Percentiles rank a stretch among this genome's conserved stretches.
These are phyloP conservation scores for Vigna reflexopilosa DNA, from an alignment of 306 rosid species.

Conservation along the genomic window DNA sequence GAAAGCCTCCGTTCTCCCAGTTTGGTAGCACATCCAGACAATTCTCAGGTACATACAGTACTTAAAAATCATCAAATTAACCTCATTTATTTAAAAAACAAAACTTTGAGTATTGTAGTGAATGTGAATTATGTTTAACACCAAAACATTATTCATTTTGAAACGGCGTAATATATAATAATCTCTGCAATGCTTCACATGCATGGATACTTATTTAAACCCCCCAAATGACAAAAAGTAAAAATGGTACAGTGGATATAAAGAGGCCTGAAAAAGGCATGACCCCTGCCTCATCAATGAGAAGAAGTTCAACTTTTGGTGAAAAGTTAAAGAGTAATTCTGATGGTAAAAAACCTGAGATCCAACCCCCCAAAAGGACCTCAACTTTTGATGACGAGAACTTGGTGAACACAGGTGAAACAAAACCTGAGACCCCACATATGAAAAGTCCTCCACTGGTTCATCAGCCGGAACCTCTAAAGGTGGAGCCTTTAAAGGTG, in stretches of 20 bases:
- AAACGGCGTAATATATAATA: neutral
- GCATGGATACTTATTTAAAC: constrained; percentile 48
- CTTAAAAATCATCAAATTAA: too few relatives aligned
- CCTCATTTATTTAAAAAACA: too few relatives aligned
- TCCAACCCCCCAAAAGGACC: constrained; percentile 33
- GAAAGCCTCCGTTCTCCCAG: constrained; percentile 40
- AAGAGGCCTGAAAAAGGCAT: constrained; percentile 50
- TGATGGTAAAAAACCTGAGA: constrained; percentile 45
- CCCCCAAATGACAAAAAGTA: constrained; percentile 41
- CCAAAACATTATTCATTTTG: too few relatives aligned
- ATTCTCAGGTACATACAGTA: constrained; percentile 55
- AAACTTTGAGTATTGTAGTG: too few relatives aligned
- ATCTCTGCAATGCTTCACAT: constrained; percentile 22
- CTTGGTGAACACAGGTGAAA: constrained; percentile 24
- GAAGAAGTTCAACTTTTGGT: constrained; percentile 42
- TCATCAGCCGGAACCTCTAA: constrained; percentile 38
- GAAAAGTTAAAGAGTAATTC: constrained; percentile 23
- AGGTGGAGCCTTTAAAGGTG: constrained; percentile 31
- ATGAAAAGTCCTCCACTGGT: constrained; percentile 12
- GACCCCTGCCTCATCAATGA: constrained; percentile 47
- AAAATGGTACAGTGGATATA: constrained; percentile 29
- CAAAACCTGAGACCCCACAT: constrained; percentile 42
- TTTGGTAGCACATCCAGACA: constrained; percentile 46
- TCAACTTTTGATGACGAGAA: constrained; percentile 43
- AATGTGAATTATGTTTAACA: too few relatives aligned